Evolutionary conservation across 139 green algal genomes (phyloP).

Genomic region (Haematococcus lacustris): DNA sequence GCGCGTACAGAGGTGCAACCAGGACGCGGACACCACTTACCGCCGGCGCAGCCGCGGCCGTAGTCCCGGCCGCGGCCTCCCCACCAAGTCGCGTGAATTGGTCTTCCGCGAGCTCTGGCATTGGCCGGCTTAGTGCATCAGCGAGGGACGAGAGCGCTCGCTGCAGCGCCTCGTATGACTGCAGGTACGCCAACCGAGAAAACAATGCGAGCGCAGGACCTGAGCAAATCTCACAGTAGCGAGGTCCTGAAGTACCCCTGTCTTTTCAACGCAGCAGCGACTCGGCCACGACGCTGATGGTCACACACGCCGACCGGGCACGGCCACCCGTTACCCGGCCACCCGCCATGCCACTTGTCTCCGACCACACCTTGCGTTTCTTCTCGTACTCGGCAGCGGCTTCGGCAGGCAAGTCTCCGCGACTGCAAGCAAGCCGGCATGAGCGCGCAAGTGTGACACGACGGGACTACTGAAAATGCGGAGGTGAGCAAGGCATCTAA

Average conservation of each 20-base stretch:
- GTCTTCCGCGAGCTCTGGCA: constrained; percentile 62
- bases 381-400: constrained; percentile 61
- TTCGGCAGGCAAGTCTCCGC: constrained; percentile 75
- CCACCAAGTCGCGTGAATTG: constrained; percentile 2
- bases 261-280: not conserved
- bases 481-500: not conserved
- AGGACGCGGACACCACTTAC: too few relatives aligned
- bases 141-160: constrained; percentile 37
- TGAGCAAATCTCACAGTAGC: not conserved
- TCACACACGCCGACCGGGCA: not conserved
- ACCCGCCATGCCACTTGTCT: not conserved
- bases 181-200: not conserved
- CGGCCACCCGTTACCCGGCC: not conserved
- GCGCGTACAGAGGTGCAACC: too few relatives aligned
- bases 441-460: not conserved
- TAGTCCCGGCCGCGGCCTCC: not conserved
- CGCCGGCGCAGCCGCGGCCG: too few relatives aligned
- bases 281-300: not conserved
- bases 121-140: constrained; percentile 52
- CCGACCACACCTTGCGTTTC: constrained; percentile 31
- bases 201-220: not conserved
- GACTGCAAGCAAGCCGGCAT: constrained; percentile 8
- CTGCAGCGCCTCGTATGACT: constrained; percentile 51
- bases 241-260: not conserved
- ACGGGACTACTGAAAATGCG: not conserved